phyloP scores from a whole-genome alignment of 2,329 filamentous ascomycete species.

The Ophiostoma piceae region DNA sequence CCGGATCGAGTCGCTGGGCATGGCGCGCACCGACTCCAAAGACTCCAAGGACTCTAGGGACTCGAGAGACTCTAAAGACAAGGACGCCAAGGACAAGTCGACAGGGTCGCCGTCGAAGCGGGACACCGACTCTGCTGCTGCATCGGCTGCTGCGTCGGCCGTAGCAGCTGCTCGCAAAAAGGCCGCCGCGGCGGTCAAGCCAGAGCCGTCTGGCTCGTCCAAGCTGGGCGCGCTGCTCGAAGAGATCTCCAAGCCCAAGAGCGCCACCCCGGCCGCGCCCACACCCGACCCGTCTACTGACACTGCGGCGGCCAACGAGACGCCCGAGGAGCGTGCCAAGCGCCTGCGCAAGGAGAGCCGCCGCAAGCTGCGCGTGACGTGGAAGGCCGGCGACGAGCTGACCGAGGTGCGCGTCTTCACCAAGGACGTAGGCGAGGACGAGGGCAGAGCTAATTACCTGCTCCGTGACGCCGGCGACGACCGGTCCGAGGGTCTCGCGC shows the following conservation, averaged over 20 bases:
- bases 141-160: background rate
- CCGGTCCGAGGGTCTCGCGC: conserved; percentile 65
- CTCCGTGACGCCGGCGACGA: conserved; percentile 68
- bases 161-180: conserved; percentile 29
- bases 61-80: background rate
- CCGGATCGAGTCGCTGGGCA: conserved; percentile 16
- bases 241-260: conserved; percentile 48
- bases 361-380: conserved; percentile 63
- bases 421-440: conserved; percentile 68
- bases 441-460: conserved; percentile 62
- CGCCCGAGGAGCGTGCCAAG: conserved; percentile 60
- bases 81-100: conserved; percentile 10
- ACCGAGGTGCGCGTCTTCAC: conserved; percentile 64
- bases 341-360: conserved; percentile 68
- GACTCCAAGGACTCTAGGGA: conserved; percentile 6
- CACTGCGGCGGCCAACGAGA: conserved; percentile 48
- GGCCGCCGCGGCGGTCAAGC: conserved; percentile 28
- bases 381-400: conserved; percentile 62
- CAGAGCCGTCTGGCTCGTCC: conserved; percentile 36
- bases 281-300: conserved; percentile 42
- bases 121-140: background rate
- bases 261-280: conserved; percentile 38
- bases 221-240: conserved; percentile 53
- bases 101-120: conserved; percentile 17
- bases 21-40: conserved; percentile 1